Base-by-base conservation (phyloP, 2,329 filamentous ascomycete genomes). In the Furcasterigmium furcatum region DNA sequence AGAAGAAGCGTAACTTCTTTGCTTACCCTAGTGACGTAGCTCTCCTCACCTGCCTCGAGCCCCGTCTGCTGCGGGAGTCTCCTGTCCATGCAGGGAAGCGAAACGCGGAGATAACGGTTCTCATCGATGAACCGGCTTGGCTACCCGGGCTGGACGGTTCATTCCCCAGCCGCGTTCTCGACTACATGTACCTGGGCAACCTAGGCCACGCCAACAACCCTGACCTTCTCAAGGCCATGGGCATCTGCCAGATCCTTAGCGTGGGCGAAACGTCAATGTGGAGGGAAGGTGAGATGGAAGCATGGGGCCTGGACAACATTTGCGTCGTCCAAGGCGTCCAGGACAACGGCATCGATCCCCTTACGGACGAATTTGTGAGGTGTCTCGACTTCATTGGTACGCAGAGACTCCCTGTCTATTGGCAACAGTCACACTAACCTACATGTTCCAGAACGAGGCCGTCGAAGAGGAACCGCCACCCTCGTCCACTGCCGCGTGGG, bases 161-260 rank as follows among this genome's bases (percentile, higher is more conserved):
- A 20, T 77, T 97, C 19, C 94, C 94, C 1, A 96, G 89, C 60
- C 82, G 92, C 13, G 80, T 99, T 32, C 70, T 96, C 35, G 85
- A 91, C 44, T 96, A 97, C 61, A 91, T 99, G 84, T 99, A 99
- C 61, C 79, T 99, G 12, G 94, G 94, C 2, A 97, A 97, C 57
- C 75, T 97, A 14, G 83, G 82, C 0, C 94, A 99, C 61, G 94
- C 94, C 8, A 97, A 97, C 60, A 97, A 97, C 56, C 89, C 91
- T 0, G 87, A 88, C 45, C 71, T 99, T 25, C 70, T 99, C 25
- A 77, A 74, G 50, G 81, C 85, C 38, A 70, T 99, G 48, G 92
- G 92, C 0, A 96, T 99, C 49, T 79, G 77, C 13, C 88, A 95
- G 57, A 84, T 99, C 36, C 73, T 99, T 22, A 96, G 91, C 56